Evolutionary conservation across 257 asterid species (phyloP), one percentile per base, ranked within the genome.

Genomic region (Nicotiana tabacum): DNA sequence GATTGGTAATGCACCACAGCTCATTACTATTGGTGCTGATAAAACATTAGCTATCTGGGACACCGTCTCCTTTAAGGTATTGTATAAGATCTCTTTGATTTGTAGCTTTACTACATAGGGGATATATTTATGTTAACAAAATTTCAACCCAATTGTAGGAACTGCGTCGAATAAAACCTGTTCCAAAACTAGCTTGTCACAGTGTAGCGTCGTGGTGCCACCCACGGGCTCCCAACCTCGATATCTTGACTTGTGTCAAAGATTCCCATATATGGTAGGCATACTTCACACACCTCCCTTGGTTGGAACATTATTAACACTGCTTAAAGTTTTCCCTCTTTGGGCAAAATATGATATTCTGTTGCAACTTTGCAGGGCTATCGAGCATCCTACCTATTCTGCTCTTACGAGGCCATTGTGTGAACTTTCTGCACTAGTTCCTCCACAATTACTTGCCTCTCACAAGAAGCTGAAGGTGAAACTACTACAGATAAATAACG

Each of bases 121-220:
- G 39, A 29, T 24, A 27, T 51, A 51, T 43, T 48, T 27, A 35
- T 76, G 80, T 27, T 76, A 15, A 51, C 53, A 29, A 4, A 51
- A 27, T 48, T 27, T 27, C 46, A 15, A 27, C 55, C 81, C 46
- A 56, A 83, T 56, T 84, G 60, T 87, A 96, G 99, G 99, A 96
- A 90, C 83, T 96, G 81, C 98, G 98, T 68, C 87, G 98, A 81
- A 93, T 96, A 84, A 96, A 96, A 89, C 99, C 99, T 66, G 99
- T 94, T 80, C 90, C 99, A 18, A 96, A 90, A 83, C 86, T 96
- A 88, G 98, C 97, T 82, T 96, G 98, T 90, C 98, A 96, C 83
- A 96, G 99, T 82, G 99, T 96, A 83, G 97, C 99, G 72, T 96
- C 98, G 57, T 96, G 99, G 99, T 91, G 97, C 88, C 99, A 96